Evolutionary conservation across 2,329 filamentous ascomycete genomes (phyloP).

Genomic region (Paecilomyces sp.): DNA sequence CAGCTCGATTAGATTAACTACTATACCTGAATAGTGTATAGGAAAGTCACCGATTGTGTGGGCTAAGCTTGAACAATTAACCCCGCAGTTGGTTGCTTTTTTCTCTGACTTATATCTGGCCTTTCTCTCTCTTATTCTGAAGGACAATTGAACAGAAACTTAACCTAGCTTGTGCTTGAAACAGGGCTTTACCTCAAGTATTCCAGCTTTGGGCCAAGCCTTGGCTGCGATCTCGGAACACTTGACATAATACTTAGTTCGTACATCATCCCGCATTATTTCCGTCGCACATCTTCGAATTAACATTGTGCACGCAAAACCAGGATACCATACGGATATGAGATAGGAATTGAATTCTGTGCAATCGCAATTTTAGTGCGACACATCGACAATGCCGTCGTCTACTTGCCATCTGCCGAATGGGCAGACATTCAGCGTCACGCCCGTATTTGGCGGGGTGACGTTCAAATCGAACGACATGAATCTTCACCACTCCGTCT

Average conservation of each 20-base stretch:
- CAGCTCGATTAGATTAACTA: too few species aligned
- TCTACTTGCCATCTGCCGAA: conserved; percentile 62
- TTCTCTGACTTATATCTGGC: not conserved
- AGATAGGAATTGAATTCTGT: not conserved
- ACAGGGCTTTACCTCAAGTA: not conserved
- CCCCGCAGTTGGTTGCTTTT: not conserved
- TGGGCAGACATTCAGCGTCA: conserved; percentile 73
- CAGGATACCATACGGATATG: not conserved
- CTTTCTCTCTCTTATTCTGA: too few species aligned
- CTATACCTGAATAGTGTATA: not conserved
- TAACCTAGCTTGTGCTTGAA: not conserved
- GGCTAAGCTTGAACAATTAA: not conserved
- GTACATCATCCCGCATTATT: not conserved
- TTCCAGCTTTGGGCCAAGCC: not conserved
- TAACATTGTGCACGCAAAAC: not conserved
- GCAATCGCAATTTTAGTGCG: not conserved
- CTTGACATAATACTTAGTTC: not conserved
- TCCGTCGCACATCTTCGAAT: not conserved
- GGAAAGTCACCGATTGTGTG: not conserved
- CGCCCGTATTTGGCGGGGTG: conserved; percentile 82
- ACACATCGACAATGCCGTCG: conserved; percentile 6
- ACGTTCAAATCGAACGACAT: conserved; percentile 81
- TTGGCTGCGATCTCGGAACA: not conserved
- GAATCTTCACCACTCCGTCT: conserved; percentile 57
- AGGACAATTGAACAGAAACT: too few species aligned